These are phyloP conservation scores for Favolaschia claudopus DNA, from an alignment of 768 basidiomycete species.

Conservation along the genomic window DNA sequence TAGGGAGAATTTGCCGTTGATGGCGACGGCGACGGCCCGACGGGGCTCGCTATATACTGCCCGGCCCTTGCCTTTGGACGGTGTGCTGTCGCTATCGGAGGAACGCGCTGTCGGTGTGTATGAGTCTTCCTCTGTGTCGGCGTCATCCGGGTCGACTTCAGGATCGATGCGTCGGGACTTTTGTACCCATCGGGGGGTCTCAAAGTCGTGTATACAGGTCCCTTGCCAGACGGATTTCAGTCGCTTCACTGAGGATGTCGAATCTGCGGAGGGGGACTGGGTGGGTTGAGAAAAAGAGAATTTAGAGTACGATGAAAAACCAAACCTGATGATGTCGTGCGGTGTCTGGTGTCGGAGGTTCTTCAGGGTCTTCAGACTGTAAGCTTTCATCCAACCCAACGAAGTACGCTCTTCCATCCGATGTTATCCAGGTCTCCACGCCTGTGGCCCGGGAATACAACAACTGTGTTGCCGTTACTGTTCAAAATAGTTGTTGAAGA, in stretches of 20 bases:
- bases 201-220: slow-evolving; percentile 80
- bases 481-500: background rate
- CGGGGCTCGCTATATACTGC: slow-evolving; percentile 68
- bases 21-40: slow-evolving; percentile 67
- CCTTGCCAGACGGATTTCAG: slow-evolving; percentile 66
- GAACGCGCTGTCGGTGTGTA: background rate
- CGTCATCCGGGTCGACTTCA: slow-evolving; percentile 41
- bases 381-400: slow-evolving; percentile 64
- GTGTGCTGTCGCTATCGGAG: slow-evolving; percentile 15
- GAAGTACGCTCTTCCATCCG: slow-evolving; percentile 84
- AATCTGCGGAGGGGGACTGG: slow-evolving; percentile 29
- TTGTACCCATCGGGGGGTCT: slow-evolving; percentile 80
- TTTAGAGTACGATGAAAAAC: background rate
- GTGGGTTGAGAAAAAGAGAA: slow-evolving; percentile 10
- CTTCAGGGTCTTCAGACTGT: slow-evolving; percentile 2
- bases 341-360: slow-evolving; percentile 17
- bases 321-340: slow-evolving; percentile 17
- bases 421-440: slow-evolving; percentile 85
- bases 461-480: slow-evolving; percentile 77
- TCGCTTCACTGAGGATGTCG: slow-evolving; percentile 24
- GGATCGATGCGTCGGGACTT: slow-evolving; percentile 70
- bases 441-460: slow-evolving; percentile 62
- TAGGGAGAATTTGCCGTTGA: slow-evolving; percentile 84
- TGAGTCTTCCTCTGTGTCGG: slow-evolving; percentile 16
- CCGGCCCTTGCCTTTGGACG: slow-evolving; percentile 24